Conservation (phyloP, 2,329 filamentous ascomycete species). For the Shiraia sp. region DNA sequence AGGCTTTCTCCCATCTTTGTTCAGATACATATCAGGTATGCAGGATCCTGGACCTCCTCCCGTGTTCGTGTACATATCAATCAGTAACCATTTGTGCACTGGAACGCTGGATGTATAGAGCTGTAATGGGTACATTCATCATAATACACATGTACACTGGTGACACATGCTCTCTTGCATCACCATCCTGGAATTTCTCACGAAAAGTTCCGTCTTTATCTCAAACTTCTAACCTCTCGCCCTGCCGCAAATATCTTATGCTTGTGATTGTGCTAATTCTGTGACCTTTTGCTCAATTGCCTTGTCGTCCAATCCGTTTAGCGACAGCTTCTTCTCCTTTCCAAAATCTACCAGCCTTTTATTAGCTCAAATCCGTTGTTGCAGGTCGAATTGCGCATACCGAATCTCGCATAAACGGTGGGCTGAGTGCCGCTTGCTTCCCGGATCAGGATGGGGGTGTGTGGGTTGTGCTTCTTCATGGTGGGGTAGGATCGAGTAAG, state of each 20-base stretch:
- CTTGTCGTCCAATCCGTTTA: slow-evolving; percentile 70
- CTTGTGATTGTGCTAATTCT: slow-evolving; percentile 58
- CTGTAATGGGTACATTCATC: slow-evolving; percentile 18
- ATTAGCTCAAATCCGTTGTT: neutral
- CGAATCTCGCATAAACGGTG: slow-evolving; percentile 89
- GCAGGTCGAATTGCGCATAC: slow-evolving; percentile 54
- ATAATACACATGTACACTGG: slow-evolving; percentile 26
- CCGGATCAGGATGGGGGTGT: slow-evolving; percentile 90
- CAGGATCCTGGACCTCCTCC: too few relatives aligned
- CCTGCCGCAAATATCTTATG: slow-evolving; percentile 17
- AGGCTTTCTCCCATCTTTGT: too few relatives aligned
- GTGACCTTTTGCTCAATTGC: slow-evolving; percentile 71
- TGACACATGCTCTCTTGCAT: neutral
- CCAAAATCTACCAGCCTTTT: slow-evolving; percentile 59
- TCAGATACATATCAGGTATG: too few relatives aligned
- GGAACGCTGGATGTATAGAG: too few relatives aligned
- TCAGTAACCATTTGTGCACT: too few relatives aligned
- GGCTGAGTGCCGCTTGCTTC: slow-evolving; percentile 86
- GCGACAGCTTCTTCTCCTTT: slow-evolving; percentile 66
- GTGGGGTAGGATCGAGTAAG: slow-evolving; percentile 89
- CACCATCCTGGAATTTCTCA: slow-evolving; percentile 2
- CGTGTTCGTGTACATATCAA: too few relatives aligned
- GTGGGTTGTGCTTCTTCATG: slow-evolving; percentile 99
- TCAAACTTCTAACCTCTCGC: neutral
- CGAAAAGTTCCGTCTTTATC: neutral